Evolutionary conservation across 805 yeast species (phyloP), one percentile per base, ranked within the genome.

Genomic region (Suhomyces prunicola): DNA sequence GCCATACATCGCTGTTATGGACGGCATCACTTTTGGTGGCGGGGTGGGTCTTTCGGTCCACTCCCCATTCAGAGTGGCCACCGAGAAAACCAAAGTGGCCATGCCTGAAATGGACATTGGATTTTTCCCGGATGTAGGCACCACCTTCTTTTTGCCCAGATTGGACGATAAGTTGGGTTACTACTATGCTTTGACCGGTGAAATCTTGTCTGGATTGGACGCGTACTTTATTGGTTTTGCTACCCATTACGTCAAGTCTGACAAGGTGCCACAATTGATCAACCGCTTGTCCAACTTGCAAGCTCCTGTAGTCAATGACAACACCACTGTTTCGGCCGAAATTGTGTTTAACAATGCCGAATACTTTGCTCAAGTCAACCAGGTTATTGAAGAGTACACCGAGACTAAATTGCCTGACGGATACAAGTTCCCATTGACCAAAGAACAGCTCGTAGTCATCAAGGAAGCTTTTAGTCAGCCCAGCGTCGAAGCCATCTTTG

Each of bases 41-140:
- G 98, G 98, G 61, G 96, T 91, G 44, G 98, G 99, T 4, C 74
- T 94, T 45, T 79, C 93, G 0, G 87, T 90, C 42, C 98, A 94
- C 71, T 86, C 90, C 10, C 93, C 97, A 3, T 93, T 93, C 77
- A 83, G 98, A 65, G 75, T 94, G 39, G 96, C 96, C n/a, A 88
- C 97, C 42, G 97, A 93, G 62, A 81, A 82, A 62, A 92, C 98
- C 9, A 80, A 86, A 67, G 81, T 91, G 73, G 97, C 98, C 56
- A 94, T 94, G 99, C 98, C 99, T 7, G 98, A 94, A 72, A 88
- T 96, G 79, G 91, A 89, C 64, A 94, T 94, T 68, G 99, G 99
- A 1, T 90, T 90, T 70, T 88, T 90, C 72, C 96, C 96, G 19
- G 99, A 94, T 69, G 98, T 94, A 10, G 99, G 97, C 44, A 86